Base-by-base conservation (phyloP, 2,329 filamentous ascomycete genomes). In the Trichoderma hamatum region DNA sequence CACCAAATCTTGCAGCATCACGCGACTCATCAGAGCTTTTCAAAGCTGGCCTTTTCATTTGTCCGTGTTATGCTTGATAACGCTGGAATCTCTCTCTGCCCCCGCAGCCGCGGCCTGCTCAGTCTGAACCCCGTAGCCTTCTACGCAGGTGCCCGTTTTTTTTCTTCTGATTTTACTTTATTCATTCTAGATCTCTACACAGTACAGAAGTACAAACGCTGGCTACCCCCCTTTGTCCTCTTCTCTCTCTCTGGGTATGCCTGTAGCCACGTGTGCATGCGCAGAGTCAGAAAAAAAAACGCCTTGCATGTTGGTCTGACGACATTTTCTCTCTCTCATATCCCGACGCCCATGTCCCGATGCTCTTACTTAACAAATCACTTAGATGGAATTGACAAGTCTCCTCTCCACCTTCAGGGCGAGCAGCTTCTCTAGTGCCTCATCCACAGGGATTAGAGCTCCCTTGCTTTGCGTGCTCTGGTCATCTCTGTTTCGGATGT, bases 401-500 rank as follows among this genome's bases (percentile, higher is more conserved):
- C 77, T 74, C 71, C 81, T 78, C 74, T 87, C 84, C 66, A 80
- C 80, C 74, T 85, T 83, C 68, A 89, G 80, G 75, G 82, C 81
- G 62, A 80, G 73, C 70, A 89, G 81, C 77, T 88, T 87, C 73
- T 85, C 81, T 55, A 89, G 79, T 6, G 86, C 88, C 74, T 88
- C 85, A 52, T 86, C 80, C 63, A 90, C 78, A 24, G 84, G 80
- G 60, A 89, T 80, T 55, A 88, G 83, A 76, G 88, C 87, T 72
- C 87, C 87, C 76, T 87, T 85, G 74, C 84, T 84, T 79, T 90
- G 88, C 65, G 84, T 87, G 67, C 84, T 84, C 61, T 86, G 86
- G 78, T 90, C 87, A 74, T 89, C 88, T 73, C 88, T 84, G 80
- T 89, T 88, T 69, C 88, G 85, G 70, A 90, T 86, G 76, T 89